Conservation (phyloP, 805 yeast species). For the Saturnispora gosingensis region DNA sequence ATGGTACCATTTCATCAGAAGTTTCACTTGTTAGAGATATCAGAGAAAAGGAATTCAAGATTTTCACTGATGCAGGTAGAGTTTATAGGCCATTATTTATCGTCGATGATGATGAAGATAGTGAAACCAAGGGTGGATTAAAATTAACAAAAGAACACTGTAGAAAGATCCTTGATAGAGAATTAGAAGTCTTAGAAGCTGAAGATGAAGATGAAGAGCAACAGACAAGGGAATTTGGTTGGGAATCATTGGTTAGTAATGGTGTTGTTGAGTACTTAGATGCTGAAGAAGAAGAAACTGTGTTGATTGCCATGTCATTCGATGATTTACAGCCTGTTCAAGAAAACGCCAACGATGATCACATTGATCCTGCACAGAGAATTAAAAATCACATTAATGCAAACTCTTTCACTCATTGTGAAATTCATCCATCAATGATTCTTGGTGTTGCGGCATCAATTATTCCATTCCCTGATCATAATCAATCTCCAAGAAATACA, state of each 20-base stretch:
- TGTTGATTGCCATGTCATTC: constrained; percentile 97
- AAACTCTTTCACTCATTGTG: constrained; percentile 95
- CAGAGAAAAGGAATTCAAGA: constrained; percentile 91
- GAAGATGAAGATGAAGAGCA: constrained; percentile 38
- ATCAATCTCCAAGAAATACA: constrained; percentile 98
- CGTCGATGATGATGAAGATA: constrained; percentile 75
- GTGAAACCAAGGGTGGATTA: constrained; percentile 65
- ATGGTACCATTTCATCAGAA: constrained; percentile 92
- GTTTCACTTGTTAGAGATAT: constrained; percentile 95
- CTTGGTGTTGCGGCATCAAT: constrained; percentile 97
- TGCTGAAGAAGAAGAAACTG: constrained; percentile 98
- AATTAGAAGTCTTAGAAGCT: constrained; percentile 47
- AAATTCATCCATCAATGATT: constrained; percentile 98
- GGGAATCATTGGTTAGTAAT: constrained; percentile 73
- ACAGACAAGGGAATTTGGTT: constrained; percentile 45
- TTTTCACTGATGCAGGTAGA: constrained; percentile 97
- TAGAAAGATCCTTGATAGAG: constrained; percentile 52
- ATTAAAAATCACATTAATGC: constrained; percentile 49
- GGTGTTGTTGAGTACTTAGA: constrained; percentile 96
- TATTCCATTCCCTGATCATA: constrained; percentile 99
- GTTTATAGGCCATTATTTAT: constrained; percentile 94
- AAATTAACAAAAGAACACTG: constrained; percentile 80
- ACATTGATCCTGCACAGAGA: constrained; percentile 69
- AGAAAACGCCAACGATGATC: constrained; percentile 29
- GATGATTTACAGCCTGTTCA: constrained; percentile 75